Base-by-base conservation (phyloP, 257 asterid species). In the Nicotiana obtusifolia region DNA sequence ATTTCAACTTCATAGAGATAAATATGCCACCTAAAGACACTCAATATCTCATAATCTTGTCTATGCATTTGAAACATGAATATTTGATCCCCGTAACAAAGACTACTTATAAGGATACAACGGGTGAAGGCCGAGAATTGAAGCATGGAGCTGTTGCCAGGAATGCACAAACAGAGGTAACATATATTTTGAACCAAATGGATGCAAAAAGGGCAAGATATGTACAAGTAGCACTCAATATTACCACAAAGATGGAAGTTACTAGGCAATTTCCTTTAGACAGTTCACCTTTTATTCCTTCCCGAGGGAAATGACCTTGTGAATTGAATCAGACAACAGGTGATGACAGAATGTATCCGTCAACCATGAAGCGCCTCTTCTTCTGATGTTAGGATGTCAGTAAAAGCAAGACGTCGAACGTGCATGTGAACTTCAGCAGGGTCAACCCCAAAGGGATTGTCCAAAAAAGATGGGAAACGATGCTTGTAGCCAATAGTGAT, bases 371-470 rank as follows among this genome's bases (percentile, higher is more conserved):
- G 89, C 82, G 87, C 82, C 84, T 88, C 84, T 15, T 83, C 84
- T 82, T 93, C 95, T 13, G 95, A 86, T 66, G 81, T 60, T 57
- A 97, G 98, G 44, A 94, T 84, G 68, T 91, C 91, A 1, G 20
- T 37, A 2, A 90, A 64, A 80, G 92, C 49, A 71, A 95, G 61
- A 28, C 97, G 91, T 3, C 88, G 88, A 47, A 93, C 57, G 37
- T 92, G 94, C 82, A 93, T 90, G 84, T 95, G 98, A 82, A 95
- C 97, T 87, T 95, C 98, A 0, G 97, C 87, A 10, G 98, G 98
- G 83, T 93, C 97, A 2, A 93, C 86, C 10, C 98, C 98, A 57
- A 76, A 93, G 37, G 90, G 94, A 10, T 95, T 95, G 83, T 95
- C 98, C 91, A 93, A 93, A 67, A 91, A 92, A 35, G 95, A 82